Percentiles rank a stretch among this genome's conserved stretches.
phyloP scores from a whole-genome alignment of 495 filamentous ascomycete species.

The Lophiotrema nucula region DNA sequence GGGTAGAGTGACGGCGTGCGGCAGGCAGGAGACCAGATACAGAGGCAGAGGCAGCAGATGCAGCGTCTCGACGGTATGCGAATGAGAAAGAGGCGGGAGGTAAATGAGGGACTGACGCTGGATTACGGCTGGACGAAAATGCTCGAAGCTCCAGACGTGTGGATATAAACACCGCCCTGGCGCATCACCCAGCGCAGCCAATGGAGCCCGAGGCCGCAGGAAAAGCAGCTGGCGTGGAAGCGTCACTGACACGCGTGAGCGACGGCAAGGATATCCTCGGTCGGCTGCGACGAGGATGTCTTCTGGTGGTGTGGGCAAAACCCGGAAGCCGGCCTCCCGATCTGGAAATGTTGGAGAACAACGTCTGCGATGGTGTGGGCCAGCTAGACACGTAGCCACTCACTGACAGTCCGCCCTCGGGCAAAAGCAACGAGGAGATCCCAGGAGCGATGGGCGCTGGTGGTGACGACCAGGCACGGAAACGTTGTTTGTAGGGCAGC shows the following conservation, averaged over 20 bases:
- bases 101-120: constrained; percentile 4
- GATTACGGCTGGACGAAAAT: constrained; percentile 9
- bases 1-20: not conserved
- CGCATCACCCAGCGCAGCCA: constrained; percentile 26
- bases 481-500: constrained; percentile 16
- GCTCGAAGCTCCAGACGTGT: constrained; percentile 21
- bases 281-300: constrained; percentile 29
- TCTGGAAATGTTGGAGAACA: constrained; percentile 26
- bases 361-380: constrained; percentile 8
- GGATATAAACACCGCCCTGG: constrained; percentile 30
- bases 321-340: constrained; percentile 26
- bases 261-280: constrained; percentile 32
- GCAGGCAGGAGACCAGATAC: not conserved
- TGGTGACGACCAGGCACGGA: constrained; percentile 8
- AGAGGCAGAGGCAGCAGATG: not conserved
- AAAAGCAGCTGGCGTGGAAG: constrained; percentile 26
- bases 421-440: constrained; percentile 20
- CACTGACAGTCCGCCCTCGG: constrained; percentile 4
- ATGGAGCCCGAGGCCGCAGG: constrained; percentile 23
- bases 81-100: not conserved
- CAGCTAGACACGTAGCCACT: constrained; percentile 28
- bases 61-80: not conserved
- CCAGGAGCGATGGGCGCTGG: not conserved
- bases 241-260: constrained; percentile 30
- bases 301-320: constrained; percentile 16